Evolutionary conservation across 2,329 filamentous ascomycete species (phyloP).

Genomic region (Stagonosporopsis rhizophila): DNA sequence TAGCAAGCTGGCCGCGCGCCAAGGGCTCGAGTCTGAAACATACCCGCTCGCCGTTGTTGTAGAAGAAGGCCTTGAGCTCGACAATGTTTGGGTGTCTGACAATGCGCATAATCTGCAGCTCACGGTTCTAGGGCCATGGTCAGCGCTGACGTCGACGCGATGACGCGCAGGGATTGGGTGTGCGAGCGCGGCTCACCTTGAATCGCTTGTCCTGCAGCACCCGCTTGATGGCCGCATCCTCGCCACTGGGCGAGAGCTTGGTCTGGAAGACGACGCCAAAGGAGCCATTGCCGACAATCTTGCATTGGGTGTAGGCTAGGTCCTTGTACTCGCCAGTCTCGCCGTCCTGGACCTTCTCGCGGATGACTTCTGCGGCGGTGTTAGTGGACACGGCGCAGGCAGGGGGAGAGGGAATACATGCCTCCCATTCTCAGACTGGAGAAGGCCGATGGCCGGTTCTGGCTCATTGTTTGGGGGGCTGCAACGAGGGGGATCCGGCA

Average conservation of each 20-base stretch:
- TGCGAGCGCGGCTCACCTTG: constrained; percentile 72
- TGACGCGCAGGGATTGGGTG: constrained; percentile 21
- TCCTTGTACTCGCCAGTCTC: constrained; percentile 95
- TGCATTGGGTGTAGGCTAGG: constrained; percentile 98
- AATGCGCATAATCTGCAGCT: constrained; percentile 99
- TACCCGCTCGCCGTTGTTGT: constrained; percentile 98
- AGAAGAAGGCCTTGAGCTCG: constrained; percentile 98
- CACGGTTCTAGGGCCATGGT: constrained; percentile 76
- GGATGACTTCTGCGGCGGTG: constrained; percentile 80
- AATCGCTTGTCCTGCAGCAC: constrained; percentile 99
- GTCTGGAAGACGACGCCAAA: constrained; percentile 99
- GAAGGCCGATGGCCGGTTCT: constrained; percentile 91
- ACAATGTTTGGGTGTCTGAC: constrained; percentile 99
- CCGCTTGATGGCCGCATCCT: constrained; percentile 98
- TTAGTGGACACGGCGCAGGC: constrained; percentile 42
- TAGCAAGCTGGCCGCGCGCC: constrained; percentile 36
- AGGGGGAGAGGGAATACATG: constrained; percentile 60
- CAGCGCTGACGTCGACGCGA: constrained; percentile 28
- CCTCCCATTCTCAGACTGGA: constrained; percentile 93
- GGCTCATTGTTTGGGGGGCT: constrained; percentile 71
- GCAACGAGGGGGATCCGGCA: constrained; percentile 36
- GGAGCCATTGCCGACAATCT: constrained; percentile 98
- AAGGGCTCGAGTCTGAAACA: constrained; percentile 42
- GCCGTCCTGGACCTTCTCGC: constrained; percentile 98
- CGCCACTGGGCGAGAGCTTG: constrained; percentile 95